phyloP scores from a whole-genome alignment of 495 filamentous ascomycete genomes.

The Apiosordaria backusii region DNA sequence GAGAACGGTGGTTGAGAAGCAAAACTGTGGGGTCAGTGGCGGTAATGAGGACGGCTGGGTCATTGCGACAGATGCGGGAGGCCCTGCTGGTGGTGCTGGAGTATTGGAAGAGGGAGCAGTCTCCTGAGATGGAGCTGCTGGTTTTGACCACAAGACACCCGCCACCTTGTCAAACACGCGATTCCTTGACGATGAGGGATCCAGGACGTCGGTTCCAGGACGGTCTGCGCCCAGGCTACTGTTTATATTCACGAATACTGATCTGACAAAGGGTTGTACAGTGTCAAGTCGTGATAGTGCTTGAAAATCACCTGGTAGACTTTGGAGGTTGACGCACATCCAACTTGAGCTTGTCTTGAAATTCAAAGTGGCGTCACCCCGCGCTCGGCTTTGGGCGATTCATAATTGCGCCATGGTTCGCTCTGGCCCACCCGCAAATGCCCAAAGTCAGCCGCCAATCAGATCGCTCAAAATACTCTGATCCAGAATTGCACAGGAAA shows the following conservation, averaged over 20 bases:
- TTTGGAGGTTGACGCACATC: neutral
- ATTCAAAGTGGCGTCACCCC: neutral
- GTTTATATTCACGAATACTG: neutral
- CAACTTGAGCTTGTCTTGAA: neutral
- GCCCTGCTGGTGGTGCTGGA: conserved; percentile 14
- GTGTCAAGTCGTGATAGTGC: no score
- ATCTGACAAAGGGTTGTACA: neutral
- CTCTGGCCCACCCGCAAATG: neutral
- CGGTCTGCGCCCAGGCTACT: neutral
- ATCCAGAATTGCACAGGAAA: neutral
- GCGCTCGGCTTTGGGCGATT: neutral
- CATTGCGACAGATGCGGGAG: conserved; percentile 49
- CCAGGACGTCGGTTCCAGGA: neutral
- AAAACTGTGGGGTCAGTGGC: conserved; percentile 79
- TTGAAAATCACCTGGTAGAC: neutral
- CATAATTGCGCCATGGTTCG: neutral
- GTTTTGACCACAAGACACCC: conserved; percentile 46
- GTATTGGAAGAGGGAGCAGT: conserved; percentile 18
- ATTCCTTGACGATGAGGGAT: neutral
- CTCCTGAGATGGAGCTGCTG: conserved; percentile 37
- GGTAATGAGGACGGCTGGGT: conserved; percentile 58
- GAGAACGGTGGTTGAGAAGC: conserved; percentile 81
- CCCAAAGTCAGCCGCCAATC: neutral
- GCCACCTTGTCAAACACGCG: conserved; percentile 41
- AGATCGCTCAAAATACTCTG: neutral